Percentiles rank a stretch among this genome's conserved stretches.
Evolutionary conservation across 2,329 filamentous ascomycete species (phyloP).

Genomic region (Pseudonectria buxi): DNA sequence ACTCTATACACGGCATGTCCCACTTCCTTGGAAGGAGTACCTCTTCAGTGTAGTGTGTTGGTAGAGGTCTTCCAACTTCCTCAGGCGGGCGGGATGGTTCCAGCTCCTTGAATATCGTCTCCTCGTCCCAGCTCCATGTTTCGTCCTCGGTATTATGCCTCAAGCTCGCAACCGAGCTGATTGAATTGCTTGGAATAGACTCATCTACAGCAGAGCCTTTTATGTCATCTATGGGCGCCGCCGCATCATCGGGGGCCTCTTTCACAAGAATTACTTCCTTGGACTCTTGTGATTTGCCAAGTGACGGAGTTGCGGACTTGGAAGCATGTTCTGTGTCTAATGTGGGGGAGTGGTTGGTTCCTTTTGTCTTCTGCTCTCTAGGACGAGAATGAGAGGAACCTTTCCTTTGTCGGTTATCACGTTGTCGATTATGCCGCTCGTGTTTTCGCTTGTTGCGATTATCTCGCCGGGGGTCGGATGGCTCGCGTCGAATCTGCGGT

Average conservation of each 20-base stretch:
- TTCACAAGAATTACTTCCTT: background rate
- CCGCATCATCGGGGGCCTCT: slow-evolving; percentile 5
- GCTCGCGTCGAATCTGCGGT: slow-evolving; percentile 20
- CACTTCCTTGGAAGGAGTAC: slow-evolving; percentile 40
- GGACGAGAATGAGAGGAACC: slow-evolving; percentile 12
- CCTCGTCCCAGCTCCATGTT: slow-evolving; percentile 33
- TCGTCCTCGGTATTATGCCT: slow-evolving; percentile 19
- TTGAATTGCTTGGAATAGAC: no score
- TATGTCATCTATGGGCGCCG: slow-evolving; percentile 5
- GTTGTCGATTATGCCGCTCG: slow-evolving; percentile 26
- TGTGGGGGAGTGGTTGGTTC: slow-evolving; percentile 8
- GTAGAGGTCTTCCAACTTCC: slow-evolving; percentile 40
- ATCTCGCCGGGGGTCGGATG: slow-evolving; percentile 22
- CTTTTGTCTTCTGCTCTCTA: slow-evolving; percentile 20
- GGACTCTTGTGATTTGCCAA: slow-evolving; percentile 24
- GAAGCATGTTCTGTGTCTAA: slow-evolving; percentile 4
- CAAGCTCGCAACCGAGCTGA: no score
- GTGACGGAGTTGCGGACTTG: slow-evolving; percentile 14
- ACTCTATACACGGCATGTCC: slow-evolving; percentile 37
- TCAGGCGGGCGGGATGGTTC: slow-evolving; percentile 32
- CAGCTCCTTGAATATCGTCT: slow-evolving; percentile 32
- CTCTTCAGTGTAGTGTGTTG: slow-evolving; percentile 35
- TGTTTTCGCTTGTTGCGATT: slow-evolving; percentile 25
- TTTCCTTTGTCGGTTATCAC: slow-evolving; percentile 24
- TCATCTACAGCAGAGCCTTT: slow-evolving; percentile 5